Evolutionary conservation across 2,329 filamentous ascomycete species (phyloP).

Genomic region (Ceratocystis alfenasii): DNA sequence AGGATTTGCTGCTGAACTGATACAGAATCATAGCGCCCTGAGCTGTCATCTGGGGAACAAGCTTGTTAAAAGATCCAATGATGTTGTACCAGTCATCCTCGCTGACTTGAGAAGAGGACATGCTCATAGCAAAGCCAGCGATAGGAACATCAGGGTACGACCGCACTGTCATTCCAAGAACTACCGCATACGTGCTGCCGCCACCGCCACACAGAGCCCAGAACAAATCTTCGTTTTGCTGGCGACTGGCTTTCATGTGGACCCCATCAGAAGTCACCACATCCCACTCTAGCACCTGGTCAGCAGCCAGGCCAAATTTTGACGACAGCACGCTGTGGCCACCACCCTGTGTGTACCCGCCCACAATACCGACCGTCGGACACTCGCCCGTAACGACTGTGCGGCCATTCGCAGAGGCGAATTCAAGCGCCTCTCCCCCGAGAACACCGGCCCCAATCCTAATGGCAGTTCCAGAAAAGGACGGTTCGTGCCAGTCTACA

Average conservation of each 20-base stretch:
- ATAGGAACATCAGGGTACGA: constrained; percentile 36
- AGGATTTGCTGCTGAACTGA: constrained; percentile 36
- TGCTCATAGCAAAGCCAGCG: constrained; percentile 35
- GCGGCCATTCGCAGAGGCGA: constrained; percentile 36
- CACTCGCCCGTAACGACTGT: constrained; percentile 45
- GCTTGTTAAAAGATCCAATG: constrained; percentile 33
- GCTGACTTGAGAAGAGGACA: constrained; percentile 28
- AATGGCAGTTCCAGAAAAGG: constrained; percentile 38
- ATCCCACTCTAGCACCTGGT: constrained; percentile 45
- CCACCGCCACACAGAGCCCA: constrained; percentile 53
- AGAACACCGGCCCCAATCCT: constrained; percentile 45
- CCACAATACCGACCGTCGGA: constrained; percentile 43
- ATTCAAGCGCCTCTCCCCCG: constrained; percentile 41
- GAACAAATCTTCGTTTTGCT: constrained; percentile 44
- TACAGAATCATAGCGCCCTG: constrained; percentile 40
- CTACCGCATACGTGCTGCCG: constrained; percentile 46
- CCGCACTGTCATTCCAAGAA: constrained; percentile 43
- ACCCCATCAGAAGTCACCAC: constrained; percentile 43
- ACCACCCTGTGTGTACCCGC: constrained; percentile 49
- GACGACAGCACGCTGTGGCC: constrained; percentile 45
- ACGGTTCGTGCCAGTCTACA: constrained; percentile 24
- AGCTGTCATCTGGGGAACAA: constrained; percentile 38
- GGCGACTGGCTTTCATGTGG: constrained; percentile 37
- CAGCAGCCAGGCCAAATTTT: constrained; percentile 46
- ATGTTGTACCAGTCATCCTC: constrained; percentile 38